Conservation (phyloP, 2,329 filamentous ascomycete species). For the Nigrograna mackinnonii region DNA sequence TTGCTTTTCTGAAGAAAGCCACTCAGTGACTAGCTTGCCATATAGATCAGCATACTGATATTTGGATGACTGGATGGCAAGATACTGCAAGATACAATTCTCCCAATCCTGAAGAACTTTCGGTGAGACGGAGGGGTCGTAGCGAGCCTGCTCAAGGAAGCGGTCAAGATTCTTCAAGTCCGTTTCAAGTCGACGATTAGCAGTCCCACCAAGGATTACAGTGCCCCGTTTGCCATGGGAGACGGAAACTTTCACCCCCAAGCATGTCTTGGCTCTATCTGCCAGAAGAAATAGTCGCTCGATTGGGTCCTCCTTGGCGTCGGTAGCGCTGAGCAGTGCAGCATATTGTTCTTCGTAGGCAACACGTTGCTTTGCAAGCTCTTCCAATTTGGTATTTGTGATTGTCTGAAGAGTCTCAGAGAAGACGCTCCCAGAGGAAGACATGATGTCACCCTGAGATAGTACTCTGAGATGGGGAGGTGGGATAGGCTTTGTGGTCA, state of each 20-base stretch:
- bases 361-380: constrained; percentile 38
- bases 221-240: constrained; percentile 12
- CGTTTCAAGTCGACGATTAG: constrained; percentile 24
- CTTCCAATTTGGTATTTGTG: constrained; percentile 39
- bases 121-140: constrained; percentile 39
- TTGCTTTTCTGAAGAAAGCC: constrained; percentile 32
- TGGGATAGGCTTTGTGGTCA: no score
- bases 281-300: constrained; percentile 26
- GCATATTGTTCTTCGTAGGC: constrained; percentile 34
- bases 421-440: constrained; percentile 33
- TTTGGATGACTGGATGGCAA: constrained; percentile 39
- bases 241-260: constrained; percentile 23
- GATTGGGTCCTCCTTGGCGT: constrained; percentile 21
- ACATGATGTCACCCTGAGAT: no score
- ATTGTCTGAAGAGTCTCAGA: constrained; percentile 39
- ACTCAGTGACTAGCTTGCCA: constrained; percentile 39
- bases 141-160: constrained; percentile 39
- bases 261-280: constrained; percentile 31
- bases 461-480: no score
- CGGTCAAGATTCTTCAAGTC: constrained; percentile 36
- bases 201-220: constrained; percentile 20
- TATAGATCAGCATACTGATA: constrained; percentile 39
- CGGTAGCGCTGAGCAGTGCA: constrained; percentile 12
- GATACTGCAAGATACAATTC: constrained; percentile 28
- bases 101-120: constrained; percentile 38